Base-by-base conservation (phyloP, 768 basidiomycete species). In the Rhizopogon salebrosus region DNA sequence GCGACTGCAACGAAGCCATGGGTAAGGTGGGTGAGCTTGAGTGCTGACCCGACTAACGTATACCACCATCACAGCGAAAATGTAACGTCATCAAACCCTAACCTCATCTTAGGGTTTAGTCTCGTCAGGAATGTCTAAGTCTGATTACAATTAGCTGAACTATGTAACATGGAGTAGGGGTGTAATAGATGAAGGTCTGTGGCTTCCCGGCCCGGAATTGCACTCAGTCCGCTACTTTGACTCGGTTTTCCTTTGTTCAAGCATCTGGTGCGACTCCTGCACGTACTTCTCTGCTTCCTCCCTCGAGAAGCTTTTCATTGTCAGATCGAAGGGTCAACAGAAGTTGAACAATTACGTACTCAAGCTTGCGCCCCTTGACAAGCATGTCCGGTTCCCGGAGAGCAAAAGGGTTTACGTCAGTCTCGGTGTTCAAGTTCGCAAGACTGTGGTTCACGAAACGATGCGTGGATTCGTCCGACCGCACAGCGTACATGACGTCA, bases 401-500 rank as follows among this genome's bases (percentile, higher is more conserved):
- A 14, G 92, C 89, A 60, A 94, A 93, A 0, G 92, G 92, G 63
- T 95, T 97, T 60, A 92, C 83, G 67, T 98, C 95, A 34, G 79
- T 81, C 31, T 77, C 66, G 27, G 77, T 75, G 57, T 91, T 73
- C 46, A 99, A 76, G 70, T 93, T 94, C 3, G 94, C 95, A 34
- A 98, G 75, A 53, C 89, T 91, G 72, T 98, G 95, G 69, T 98
- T 98, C 57, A 95, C 92, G 62, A 98, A 98, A 46, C 92, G 79
- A 63, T 98, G 95, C 1, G 89, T 93, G 1, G 89, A 81, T 66
- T 98, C 95, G 68, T 98, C 95, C 14, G 90, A 92, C 60, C 95
- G 80, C 31, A 98, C 90, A 31, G 92, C 93, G 62, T 91, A 91
- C 45, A 98, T 78, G 42, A 95, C 87, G 61, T 98, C 95, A 18